These are phyloP conservation scores for Scenedesmus sp. DNA, from an alignment of 163 green algal genomes.

Conservation along the genomic window DNA sequence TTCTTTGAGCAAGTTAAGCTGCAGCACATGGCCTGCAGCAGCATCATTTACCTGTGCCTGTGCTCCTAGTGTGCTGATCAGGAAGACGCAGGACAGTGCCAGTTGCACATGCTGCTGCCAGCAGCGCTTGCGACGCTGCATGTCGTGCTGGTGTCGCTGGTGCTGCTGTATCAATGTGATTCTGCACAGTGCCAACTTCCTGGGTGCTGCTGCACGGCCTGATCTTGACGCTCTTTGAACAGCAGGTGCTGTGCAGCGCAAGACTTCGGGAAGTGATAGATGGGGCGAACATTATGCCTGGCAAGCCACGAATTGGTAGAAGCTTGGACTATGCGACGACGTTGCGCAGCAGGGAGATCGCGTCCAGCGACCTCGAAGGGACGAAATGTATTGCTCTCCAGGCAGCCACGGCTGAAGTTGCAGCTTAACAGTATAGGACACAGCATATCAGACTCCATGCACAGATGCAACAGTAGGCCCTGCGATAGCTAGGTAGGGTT, in stretches of 20 bases:
- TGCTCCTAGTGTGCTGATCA: conserved; percentile 15
- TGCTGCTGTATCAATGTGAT: background rate
- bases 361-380: conserved; percentile 5
- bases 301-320: background rate
- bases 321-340: background rate
- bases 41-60: background rate
- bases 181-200: background rate
- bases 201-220: background rate
- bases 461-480: too few species aligned
- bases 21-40: background rate
- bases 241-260: background rate
- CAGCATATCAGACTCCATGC: too few species aligned
- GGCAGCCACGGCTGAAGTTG: background rate
- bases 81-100: background rate
- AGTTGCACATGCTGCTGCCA: conserved; percentile 26
- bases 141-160: background rate
- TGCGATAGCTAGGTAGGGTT: too few species aligned
- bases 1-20: background rate
- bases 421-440: too few species aligned
- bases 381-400: background rate
- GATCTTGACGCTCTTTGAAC: background rate
- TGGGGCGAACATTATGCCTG: background rate
- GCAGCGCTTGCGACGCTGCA: conserved; percentile 10
- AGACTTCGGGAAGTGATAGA: background rate
- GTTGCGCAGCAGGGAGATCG: background rate